Percentiles rank a stretch among this genome's conserved stretches.
Evolutionary conservation across 2,329 filamentous ascomycete genomes (phyloP).

Genomic region (Trichoderma gracile): DNA sequence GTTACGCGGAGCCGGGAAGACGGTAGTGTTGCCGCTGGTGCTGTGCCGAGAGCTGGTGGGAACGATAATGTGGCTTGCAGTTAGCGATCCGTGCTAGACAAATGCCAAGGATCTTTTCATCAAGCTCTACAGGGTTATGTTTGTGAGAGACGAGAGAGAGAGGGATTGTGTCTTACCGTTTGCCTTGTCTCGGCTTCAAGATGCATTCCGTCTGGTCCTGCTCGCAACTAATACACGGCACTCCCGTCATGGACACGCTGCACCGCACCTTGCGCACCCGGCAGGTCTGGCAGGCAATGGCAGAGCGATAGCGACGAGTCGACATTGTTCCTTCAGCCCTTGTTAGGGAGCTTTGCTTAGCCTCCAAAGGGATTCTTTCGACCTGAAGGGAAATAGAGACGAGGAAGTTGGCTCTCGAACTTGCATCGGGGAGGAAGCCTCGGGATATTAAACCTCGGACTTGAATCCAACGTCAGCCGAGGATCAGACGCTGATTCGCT

Average conservation of each 20-base stretch:
- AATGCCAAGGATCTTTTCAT: no score
- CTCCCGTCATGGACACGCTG: conserved; percentile 20
- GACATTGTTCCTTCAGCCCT: conserved; percentile 13
- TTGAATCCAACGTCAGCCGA: conserved; percentile 8
- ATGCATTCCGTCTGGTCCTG: conserved; percentile 21
- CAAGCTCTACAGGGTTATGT: no score
- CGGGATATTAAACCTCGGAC: conserved; percentile 21
- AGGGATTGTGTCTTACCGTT: conserved; percentile 3
- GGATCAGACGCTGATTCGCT: conserved; percentile 6
- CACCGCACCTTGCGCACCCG: conserved; percentile 22
- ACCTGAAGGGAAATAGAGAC: conserved; percentile 13
- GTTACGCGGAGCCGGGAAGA: conserved; percentile 17
- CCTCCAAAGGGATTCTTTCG: neutral
- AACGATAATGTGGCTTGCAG: conserved; percentile 5
- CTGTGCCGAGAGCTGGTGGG: conserved; percentile 20
- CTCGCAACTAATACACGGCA: conserved; percentile 22
- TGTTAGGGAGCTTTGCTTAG: neutral
- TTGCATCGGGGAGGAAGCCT: neutral
- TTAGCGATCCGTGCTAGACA: neutral
- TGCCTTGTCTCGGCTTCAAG: conserved; percentile 21
- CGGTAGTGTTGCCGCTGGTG: conserved; percentile 16
- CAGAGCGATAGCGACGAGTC: conserved; percentile 21
- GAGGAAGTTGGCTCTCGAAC: neutral
- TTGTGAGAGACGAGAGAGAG: neutral
- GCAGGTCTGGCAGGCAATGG: conserved; percentile 20